Evolutionary conservation across 208 protist genomes (phyloP), one percentile per base, ranked within the genome.

Genomic region (Strigomonas culicis): DNA sequence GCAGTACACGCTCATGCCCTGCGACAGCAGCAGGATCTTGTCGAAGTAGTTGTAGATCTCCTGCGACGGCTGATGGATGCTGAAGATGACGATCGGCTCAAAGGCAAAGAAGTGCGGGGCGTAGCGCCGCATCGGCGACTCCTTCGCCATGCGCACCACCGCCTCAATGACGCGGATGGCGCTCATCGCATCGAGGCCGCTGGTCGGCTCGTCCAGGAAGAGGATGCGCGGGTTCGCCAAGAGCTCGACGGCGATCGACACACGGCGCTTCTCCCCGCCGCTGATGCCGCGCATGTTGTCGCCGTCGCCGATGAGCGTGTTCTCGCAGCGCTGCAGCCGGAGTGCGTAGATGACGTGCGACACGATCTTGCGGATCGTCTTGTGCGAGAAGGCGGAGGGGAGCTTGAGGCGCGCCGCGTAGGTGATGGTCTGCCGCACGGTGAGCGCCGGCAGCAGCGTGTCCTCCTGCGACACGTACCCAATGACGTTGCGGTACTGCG

Each of bases 391-490:
- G 30, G 80, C 86, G 24, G 61, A 73, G 6, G 94, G 94, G 11
- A 97, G 83, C 57, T 95, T 93, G n/a, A 97, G 76, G 2, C 84
- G 72, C 8, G 94, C 94, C 7, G 86, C 84, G 75, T 95, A 97
- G 46, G 81, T 66, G 68, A 97, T 85, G 0, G 84, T 94, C 70
- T 97, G 82, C 27, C 73, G 61, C 24, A 96, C 94, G 19, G 94
- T 97, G 36, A 97, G 63, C 1, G 79, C 78, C 15, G 88, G 84
- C 67, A 97, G 76, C 8, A 97, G 77, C 21, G 83, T 94, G 76
- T 97, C 92, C 56, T 97, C 94, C 76, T 97, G 94, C 13, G 87
- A 94, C 17, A 97, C 92, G 63, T 97, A 97, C 39, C 90, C 92
- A 61, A 94, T 82, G 60, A 96, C 77, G 74, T 89, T 90, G 43